Conservation (phyloP, 805 yeast genomes). For the Ogataea haglerorum region DNA sequence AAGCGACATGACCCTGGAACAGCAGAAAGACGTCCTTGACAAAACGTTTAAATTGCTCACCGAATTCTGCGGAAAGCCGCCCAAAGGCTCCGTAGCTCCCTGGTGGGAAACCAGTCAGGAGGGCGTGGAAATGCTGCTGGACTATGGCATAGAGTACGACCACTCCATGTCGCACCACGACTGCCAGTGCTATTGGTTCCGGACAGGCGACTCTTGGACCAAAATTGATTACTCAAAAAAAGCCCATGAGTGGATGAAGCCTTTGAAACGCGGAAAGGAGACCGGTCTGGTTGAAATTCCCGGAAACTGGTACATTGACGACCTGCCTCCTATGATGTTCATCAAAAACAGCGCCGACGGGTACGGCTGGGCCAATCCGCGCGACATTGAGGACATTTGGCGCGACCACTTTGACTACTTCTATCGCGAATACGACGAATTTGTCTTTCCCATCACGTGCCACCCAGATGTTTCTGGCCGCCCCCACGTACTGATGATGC, state of each 20-base stretch:
- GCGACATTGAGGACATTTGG: constrained; percentile 38
- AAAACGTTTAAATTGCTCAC: constrained; percentile 32
- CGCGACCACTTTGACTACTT: constrained; percentile 38
- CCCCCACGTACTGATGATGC: constrained; percentile 36
- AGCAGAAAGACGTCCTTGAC: constrained; percentile 35
- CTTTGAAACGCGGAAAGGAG: constrained; percentile 31
- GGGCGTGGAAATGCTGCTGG: constrained; percentile 32
- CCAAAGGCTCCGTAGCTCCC: constrained; percentile 36
- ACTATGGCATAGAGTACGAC: constrained; percentile 37
- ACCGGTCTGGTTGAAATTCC: constrained; percentile 38
- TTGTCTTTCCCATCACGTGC: constrained; percentile 37
- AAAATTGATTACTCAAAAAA: constrained; percentile 35
- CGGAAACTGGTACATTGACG: constrained; percentile 38
- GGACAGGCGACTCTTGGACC: constrained; percentile 37
- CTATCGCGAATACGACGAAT: constrained; percentile 36
- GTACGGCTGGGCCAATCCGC: constrained; percentile 36
- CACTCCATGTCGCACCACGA: constrained; percentile 38
- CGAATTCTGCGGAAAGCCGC: constrained; percentile 35
- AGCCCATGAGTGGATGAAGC: constrained; percentile 38
- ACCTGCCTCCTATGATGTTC: constrained; percentile 39
- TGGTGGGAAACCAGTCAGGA: constrained; percentile 38
- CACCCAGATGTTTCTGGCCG: constrained; percentile 39
- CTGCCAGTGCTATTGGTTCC: constrained; percentile 37
- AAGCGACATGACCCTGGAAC: constrained; percentile 34
- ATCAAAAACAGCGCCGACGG: constrained; percentile 32